phyloP scores from a whole-genome alignment of 1,284 basidiomycete genomes.

The Pseudozyma hubeiensis region DNA sequence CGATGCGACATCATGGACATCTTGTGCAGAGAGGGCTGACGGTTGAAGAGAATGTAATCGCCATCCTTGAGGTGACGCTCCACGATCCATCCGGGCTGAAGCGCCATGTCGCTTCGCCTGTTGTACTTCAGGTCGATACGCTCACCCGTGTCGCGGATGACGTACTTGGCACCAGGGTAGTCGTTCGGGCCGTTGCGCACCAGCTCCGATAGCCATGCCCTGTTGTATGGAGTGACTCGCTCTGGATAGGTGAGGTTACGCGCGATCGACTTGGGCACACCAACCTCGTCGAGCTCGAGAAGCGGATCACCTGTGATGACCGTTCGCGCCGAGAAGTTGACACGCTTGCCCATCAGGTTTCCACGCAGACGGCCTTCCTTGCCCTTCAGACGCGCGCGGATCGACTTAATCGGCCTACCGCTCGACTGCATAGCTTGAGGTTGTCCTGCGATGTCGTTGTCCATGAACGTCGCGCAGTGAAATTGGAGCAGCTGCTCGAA shows the following conservation, averaged over 20 bases:
- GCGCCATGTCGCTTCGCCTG: constrained; percentile 88
- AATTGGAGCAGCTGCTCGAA: constrained; percentile 94
- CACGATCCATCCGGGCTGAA: constrained; percentile 99
- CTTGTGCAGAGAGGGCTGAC: constrained; percentile 97
- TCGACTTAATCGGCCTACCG: constrained; percentile 96
- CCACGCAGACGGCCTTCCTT: constrained; percentile 98
- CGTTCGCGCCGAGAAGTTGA: constrained; percentile 98
- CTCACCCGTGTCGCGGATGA: constrained; percentile 97
- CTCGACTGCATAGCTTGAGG: constrained; percentile 98
- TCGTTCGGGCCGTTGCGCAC: constrained; percentile 96
- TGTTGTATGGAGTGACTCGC: constrained; percentile 98
- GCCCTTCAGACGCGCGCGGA: constrained; percentile 96
- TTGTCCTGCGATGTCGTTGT: constrained; percentile 98
- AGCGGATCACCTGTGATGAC: constrained; percentile 99
- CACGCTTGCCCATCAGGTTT: constrained; percentile 99
- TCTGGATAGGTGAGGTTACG: constrained; percentile 99
- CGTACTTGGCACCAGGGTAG: constrained; percentile 96
- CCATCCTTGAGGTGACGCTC: constrained; percentile 97
- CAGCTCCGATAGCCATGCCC: constrained; percentile 90
- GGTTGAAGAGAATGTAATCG: constrained; percentile 92
- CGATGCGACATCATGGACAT: constrained; percentile 99
- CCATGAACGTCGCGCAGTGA: constrained; percentile 99
- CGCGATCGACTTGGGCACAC: constrained; percentile 95
- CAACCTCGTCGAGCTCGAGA: constrained; percentile 94
- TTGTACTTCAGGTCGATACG: constrained; percentile 93